These are phyloP conservation scores for Coelastrella sp. DNA, from an alignment of 139 green algal species.

Conservation along the genomic window DNA sequence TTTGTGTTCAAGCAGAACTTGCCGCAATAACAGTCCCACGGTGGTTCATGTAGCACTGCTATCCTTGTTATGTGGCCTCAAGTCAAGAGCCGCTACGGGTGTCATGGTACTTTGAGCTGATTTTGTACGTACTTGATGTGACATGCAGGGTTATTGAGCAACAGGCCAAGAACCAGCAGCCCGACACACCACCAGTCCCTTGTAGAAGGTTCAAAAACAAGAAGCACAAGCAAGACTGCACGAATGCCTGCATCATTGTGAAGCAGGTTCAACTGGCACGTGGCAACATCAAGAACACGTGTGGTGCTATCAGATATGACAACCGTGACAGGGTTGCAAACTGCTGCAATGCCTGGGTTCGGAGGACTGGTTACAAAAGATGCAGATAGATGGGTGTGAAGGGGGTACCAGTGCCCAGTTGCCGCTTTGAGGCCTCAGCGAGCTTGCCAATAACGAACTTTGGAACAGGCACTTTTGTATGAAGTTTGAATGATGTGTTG, in stretches of 20 bases:
- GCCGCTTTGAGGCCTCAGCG: too few species aligned
- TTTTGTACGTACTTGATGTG: neutral
- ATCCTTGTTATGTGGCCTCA: too few species aligned
- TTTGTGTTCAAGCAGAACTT: too few species aligned
- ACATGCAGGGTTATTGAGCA: neutral
- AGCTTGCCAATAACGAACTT: too few species aligned
- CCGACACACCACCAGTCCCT: neutral
- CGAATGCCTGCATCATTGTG: neutral
- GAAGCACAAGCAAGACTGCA: neutral
- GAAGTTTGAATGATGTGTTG: too few species aligned
- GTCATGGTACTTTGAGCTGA: neutral
- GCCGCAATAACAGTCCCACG: too few species aligned
- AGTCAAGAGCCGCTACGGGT: too few species aligned
- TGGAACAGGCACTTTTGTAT: too few species aligned
- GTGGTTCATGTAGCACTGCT: too few species aligned
- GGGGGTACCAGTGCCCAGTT: too few species aligned
- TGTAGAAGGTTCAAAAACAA: neutral
- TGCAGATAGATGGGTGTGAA: neutral
- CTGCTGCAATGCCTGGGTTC: neutral
- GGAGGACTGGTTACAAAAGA: neutral
- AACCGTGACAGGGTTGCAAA: neutral
- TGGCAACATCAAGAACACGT: neutral
- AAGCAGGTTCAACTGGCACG: neutral
- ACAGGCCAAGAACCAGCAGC: neutral
- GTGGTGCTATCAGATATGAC: neutral